phyloP scores from a whole-genome alignment of 495 filamentous ascomycete species.

The Aspergillus olivimuriae region DNA sequence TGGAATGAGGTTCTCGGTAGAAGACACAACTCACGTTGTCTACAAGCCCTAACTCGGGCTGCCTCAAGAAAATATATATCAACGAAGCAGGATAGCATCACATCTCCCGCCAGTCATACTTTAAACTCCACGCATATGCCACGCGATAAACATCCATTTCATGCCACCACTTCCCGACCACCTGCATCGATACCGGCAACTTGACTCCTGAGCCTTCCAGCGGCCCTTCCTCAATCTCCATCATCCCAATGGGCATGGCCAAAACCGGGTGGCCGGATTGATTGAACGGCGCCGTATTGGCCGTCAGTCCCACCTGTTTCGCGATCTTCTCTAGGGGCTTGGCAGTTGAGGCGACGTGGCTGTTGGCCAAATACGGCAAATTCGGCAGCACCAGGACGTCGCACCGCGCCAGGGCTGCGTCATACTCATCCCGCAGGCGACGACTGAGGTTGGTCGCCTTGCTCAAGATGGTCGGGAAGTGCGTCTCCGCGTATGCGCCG shows the following conservation, averaged over 20 bases:
- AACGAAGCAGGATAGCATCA: background rate
- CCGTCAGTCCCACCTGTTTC: background rate
- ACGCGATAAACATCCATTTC: slow-evolving; percentile 40
- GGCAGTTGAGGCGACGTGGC: background rate
- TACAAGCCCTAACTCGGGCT: too few relatives aligned
- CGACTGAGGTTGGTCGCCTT: slow-evolving; percentile 26
- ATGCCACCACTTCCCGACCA: slow-evolving; percentile 39
- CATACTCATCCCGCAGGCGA: slow-evolving; percentile 29
- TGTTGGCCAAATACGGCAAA: background rate
- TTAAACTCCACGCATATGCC: slow-evolving; percentile 40
- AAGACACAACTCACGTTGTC: too few relatives aligned
- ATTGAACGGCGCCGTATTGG: slow-evolving; percentile 4
- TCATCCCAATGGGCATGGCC: slow-evolving; percentile 6
- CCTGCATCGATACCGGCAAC: slow-evolving; percentile 45
- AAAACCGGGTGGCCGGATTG: slow-evolving; percentile 2
- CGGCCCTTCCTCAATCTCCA: too few relatives aligned
- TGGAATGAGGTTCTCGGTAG: too few relatives aligned
- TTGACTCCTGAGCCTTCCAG: slow-evolving; percentile 18
- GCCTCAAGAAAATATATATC: too few relatives aligned
- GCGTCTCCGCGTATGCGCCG: slow-evolving; percentile 4
- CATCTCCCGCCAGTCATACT: slow-evolving; percentile 1
- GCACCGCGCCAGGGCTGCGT: slow-evolving; percentile 6
- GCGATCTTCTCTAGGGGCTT: slow-evolving; percentile 1
- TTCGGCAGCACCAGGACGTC: slow-evolving; percentile 7
- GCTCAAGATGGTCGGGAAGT: slow-evolving; percentile 1